Conservation (phyloP, 331 rosid genomes). For the Pyracantha coccinea region DNA sequence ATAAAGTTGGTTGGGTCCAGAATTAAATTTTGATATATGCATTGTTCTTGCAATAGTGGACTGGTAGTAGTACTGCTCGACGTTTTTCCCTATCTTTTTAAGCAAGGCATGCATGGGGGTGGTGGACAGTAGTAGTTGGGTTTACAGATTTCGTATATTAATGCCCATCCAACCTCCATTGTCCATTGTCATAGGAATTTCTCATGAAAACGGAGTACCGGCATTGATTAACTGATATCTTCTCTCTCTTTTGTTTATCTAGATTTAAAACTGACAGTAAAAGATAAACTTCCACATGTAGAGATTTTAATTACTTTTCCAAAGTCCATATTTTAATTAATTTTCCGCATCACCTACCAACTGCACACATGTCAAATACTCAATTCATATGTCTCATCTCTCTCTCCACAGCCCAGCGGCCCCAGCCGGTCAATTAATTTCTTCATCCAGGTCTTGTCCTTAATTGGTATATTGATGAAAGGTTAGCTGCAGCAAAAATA, state of each 20-base stretch:
- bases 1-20: constrained; percentile 6
- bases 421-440: too few relatives aligned
- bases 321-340: background rate
- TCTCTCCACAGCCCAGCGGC: too few relatives aligned
- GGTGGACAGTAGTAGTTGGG: constrained; percentile 7
- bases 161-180: background rate
- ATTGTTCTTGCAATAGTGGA: background rate
- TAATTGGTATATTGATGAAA: too few relatives aligned
- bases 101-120: background rate
- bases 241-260: too few relatives aligned
- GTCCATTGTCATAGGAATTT: background rate
- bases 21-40: background rate
- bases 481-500: too few relatives aligned
- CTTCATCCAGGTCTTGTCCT: too few relatives aligned
- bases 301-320: too few relatives aligned
- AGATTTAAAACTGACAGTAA: too few relatives aligned
- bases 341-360: background rate
- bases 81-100: background rate
- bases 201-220: too few relatives aligned
- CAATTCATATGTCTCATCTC: too few relatives aligned
- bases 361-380: background rate
- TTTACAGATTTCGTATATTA: background rate
- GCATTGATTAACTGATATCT: too few relatives aligned
- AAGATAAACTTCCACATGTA: too few relatives aligned
- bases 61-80: background rate